Conservation (phyloP, 192 early-diverging fungal genomes). For the Gonapodya prolifera region DNA sequence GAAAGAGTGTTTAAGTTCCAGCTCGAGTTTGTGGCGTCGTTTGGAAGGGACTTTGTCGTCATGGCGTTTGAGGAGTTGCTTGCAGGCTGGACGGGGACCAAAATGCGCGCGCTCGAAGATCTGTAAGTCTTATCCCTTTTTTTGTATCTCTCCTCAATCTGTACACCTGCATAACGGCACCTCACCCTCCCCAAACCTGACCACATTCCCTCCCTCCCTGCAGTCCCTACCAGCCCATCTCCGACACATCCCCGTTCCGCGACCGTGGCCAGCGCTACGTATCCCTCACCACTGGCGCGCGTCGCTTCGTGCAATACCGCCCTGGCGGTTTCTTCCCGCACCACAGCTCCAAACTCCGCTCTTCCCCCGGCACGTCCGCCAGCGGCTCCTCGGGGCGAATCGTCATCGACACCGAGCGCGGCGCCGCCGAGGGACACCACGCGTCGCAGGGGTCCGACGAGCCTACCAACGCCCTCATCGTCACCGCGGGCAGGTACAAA, state of each 20-base stretch:
- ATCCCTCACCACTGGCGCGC: not conserved
- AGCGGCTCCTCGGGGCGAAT: conserved; percentile 18
- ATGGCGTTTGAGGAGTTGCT: conserved; percentile 26
- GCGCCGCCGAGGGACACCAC: conserved; percentile 24
- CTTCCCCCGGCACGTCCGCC: not conserved
- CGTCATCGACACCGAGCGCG: conserved; percentile 24
- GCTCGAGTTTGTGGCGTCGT: conserved; percentile 20
- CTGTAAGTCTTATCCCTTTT: conserved; percentile 12
- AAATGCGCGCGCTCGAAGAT: conserved; percentile 12
- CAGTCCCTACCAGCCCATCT: not conserved
- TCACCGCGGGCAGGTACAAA: conserved; percentile 22
- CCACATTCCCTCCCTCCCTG: conserved; percentile 2
- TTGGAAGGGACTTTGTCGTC: conserved; percentile 19
- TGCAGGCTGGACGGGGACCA: conserved; percentile 23
- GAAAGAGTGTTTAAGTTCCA: conserved; percentile 23
- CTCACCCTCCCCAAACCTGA: not conserved
- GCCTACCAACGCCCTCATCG: conserved; percentile 23
- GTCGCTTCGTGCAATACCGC: conserved; percentile 15
- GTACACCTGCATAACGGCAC: too few relatives aligned
- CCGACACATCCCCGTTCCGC: conserved; percentile 3
- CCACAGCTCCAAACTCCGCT: not conserved
- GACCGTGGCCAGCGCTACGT: conserved; percentile 20
- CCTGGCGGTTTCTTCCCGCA: conserved; percentile 22
- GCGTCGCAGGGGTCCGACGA: conserved; percentile 29
- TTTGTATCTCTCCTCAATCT: not conserved